Base-by-base conservation (phyloP, 331 rosid genomes). In the Malus hybrid region DNA sequence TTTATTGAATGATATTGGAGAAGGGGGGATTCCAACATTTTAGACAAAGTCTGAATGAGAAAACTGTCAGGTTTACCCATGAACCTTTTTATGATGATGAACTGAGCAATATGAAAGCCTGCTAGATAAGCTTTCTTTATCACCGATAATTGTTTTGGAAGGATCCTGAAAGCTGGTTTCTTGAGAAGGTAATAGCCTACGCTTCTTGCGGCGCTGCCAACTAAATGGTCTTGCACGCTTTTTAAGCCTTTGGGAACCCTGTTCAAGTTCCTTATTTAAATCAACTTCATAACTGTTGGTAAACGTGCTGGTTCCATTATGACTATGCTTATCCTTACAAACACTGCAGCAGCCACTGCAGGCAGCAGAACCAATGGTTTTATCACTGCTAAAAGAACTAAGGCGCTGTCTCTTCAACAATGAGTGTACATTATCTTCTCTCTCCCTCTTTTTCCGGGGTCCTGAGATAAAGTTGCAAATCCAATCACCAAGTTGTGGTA, bases 161-260 rank as follows among this genome's bases (percentile, higher is more conserved):
- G 29, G 44, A 33, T 26, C 69, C 71, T 69, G 71, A 20, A 42
- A 55, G 68, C 68, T 60, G 36, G 56, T 75, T 60, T 74, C 89
- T 68, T 82, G 84, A 76, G 16, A 12, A 26, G 67, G 69, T 78
- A 84, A 75, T 32, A 58, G 88, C 72, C 82, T 89, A 77, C 61
- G 82, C 74, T 81, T 83, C 86, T 82, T 86, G 66, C 10, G 73
- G 53, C 96, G 90, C 76, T 88, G 96, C 96, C 93, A 91, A 30
- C 88, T 67, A 82, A 80, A 88, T 44, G 90, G 95, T 84, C 98
- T 90, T 64, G 83, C 69, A 50, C 81, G 88, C 87, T 91, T 93
- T 75, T 84, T 72, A 44, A 61, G 81, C 74, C 13, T 76, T 74
- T 80, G 71, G 58, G 77, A 39, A 68, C 66, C 48, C 81, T 78